These are phyloP conservation scores for Leishmania tropica DNA, from an alignment of 208 protist genomes.

Conservation along the genomic window DNA sequence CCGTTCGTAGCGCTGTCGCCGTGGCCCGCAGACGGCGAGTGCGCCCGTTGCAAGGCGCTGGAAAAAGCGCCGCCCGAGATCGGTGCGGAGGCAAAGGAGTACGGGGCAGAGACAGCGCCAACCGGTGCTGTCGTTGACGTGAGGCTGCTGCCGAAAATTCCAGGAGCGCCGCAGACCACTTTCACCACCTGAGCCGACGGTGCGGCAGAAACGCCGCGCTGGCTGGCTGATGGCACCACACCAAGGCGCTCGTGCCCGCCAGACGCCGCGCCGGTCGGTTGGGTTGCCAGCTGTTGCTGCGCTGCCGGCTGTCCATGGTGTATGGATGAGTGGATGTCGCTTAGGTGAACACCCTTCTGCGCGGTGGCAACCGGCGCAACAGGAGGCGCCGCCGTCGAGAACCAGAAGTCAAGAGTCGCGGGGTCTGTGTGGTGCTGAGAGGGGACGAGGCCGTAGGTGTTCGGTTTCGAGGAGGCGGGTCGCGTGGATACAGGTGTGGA, in stretches of 20 bases:
- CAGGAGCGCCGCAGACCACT: background rate
- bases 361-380: slow-evolving; percentile 34
- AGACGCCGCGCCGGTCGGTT: background rate
- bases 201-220: background rate
- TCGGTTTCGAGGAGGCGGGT: slow-evolving; percentile 16
- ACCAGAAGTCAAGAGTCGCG: slow-evolving; percentile 13
- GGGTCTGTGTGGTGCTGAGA: slow-evolving; percentile 20
- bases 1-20: slow-evolving; percentile 18
- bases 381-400: slow-evolving; percentile 10
- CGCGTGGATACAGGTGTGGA: background rate
- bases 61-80: background rate
- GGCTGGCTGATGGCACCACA: background rate
- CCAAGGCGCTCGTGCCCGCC: background rate
- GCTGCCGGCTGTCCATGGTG: background rate
- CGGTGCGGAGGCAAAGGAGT: background rate
- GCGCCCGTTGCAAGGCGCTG: background rate
- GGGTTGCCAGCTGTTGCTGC: background rate
- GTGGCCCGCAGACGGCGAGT: slow-evolving; percentile 8
- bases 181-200: background rate
- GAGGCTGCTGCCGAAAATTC: background rate
- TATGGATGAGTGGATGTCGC: slow-evolving; percentile 22
- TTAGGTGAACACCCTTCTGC: slow-evolving; percentile 38
- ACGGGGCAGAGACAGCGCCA: background rate
- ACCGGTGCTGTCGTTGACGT: background rate
- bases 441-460: slow-evolving; percentile 44